These are phyloP conservation scores for Hanseniaspora meyeri DNA, from an alignment of 805 yeast genomes.

Conservation along the genomic window DNA sequence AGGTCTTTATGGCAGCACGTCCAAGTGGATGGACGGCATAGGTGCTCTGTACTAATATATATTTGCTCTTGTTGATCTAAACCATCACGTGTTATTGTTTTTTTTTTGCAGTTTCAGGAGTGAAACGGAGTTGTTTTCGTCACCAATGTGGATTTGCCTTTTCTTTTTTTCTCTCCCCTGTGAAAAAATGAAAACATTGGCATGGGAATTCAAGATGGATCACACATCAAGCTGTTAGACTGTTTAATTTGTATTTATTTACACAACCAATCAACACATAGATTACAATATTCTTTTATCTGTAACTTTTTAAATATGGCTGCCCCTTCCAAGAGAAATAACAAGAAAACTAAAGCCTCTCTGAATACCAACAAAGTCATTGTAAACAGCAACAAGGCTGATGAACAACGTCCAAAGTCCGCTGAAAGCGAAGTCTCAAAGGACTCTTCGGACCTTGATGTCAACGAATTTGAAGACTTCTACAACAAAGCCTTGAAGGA, in stretches of 20 bases:
- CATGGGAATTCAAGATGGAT: too few relatives aligned
- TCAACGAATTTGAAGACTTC: constrained; percentile 11
- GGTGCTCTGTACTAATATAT: constrained; percentile 43
- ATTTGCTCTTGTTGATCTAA: too few relatives aligned
- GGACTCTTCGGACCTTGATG: background rate
- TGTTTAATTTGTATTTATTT: too few relatives aligned
- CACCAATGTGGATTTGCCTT: background rate
- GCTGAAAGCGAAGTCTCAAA: background rate
- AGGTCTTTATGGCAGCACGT: constrained; percentile 62
- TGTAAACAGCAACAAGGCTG: background rate
- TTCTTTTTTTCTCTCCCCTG: too few relatives aligned
- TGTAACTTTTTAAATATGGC: too few relatives aligned
- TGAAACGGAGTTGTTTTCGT: too few relatives aligned
- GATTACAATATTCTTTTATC: too few relatives aligned
- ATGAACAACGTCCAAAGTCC: background rate
- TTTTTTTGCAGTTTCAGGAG: too few relatives aligned
- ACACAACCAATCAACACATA: too few relatives aligned
- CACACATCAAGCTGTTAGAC: too few relatives aligned
- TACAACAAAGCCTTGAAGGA: constrained; percentile 11
- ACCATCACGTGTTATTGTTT: background rate
- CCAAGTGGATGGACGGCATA: constrained; percentile 61
- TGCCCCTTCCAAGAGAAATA: background rate
- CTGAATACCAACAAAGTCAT: constrained; percentile 1
- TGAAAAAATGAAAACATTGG: too few relatives aligned
- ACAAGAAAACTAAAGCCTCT: background rate